Evolutionary conservation across 352 stramenopile species (phyloP).

Genomic region (Globisporangium viniferum): DNA sequence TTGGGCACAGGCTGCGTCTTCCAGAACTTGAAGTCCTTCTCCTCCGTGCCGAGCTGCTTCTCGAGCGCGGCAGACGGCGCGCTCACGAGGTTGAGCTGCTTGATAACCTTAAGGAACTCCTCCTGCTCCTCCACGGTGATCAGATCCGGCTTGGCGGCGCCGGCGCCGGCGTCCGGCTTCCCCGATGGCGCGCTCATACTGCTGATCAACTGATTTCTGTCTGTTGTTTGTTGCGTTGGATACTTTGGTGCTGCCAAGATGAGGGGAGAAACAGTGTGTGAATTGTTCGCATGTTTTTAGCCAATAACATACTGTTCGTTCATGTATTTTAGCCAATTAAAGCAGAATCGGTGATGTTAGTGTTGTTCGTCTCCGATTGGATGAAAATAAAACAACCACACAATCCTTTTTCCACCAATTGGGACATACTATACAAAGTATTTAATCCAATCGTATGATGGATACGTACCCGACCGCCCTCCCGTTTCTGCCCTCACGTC

Average conservation of each 20-base stretch:
- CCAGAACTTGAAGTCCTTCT: constrained; percentile 87
- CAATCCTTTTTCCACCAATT: not conserved
- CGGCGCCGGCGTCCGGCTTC: not conserved
- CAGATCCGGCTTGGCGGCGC: constrained; percentile 25
- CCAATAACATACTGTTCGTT: too few species aligned
- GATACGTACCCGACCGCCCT: not conserved
- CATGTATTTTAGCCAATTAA: constrained; percentile 5
- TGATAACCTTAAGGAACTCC: constrained; percentile 65
- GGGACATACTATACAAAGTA: fast-evolving
- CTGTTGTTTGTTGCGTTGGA: not conserved
- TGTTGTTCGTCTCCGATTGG: not conserved
- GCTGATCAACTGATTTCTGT: too few species aligned
- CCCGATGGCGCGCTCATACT: not conserved
- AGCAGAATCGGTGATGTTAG: not conserved
- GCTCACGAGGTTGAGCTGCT: constrained; percentile 57
- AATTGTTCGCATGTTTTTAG: too few species aligned
- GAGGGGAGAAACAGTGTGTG: too few species aligned
- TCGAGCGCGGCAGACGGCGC: constrained; percentile 14
- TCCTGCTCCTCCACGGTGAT: constrained; percentile 59
- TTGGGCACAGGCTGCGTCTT: constrained; percentile 85
- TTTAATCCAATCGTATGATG: constrained; percentile 2
- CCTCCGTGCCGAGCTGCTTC: constrained; percentile 13
- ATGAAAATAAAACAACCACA: not conserved
- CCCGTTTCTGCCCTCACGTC: not conserved
- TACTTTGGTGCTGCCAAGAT: not conserved